A percentile compares a stretch with the other conserved stretches of the same genome.
These are phyloP conservation scores for Malus hybrid DNA, from an alignment of 331 rosid genomes.

Conservation along the genomic window DNA sequence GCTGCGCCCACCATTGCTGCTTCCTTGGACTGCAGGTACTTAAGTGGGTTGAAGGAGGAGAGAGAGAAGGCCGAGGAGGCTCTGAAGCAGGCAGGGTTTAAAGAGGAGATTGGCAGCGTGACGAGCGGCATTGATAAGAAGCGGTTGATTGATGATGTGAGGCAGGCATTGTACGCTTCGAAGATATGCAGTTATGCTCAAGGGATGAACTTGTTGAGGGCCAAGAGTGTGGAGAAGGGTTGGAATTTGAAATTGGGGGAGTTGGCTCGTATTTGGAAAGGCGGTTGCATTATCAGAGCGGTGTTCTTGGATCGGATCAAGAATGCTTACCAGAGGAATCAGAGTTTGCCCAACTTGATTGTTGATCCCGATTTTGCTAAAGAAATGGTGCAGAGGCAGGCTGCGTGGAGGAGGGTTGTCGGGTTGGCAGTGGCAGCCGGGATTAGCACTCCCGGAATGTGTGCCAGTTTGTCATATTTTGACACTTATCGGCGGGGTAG, in stretches of 20 bases:
- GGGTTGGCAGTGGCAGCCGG: slow-evolving; percentile 77
- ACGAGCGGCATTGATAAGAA: slow-evolving; percentile 61
- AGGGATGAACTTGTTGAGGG: slow-evolving; percentile 88
- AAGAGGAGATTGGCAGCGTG: slow-evolving; percentile 35
- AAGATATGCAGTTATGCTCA: slow-evolving; percentile 95
- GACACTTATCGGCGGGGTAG: slow-evolving; percentile 82
- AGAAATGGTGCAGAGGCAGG: slow-evolving; percentile 96
- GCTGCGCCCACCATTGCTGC: slow-evolving; percentile 92
- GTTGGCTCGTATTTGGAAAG: slow-evolving; percentile 92
- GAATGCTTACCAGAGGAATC: slow-evolving; percentile 83
- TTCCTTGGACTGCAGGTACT: slow-evolving; percentile 67
- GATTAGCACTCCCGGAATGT: slow-evolving; percentile 93
- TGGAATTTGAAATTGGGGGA: slow-evolving; percentile 86
- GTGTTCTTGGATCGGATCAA: slow-evolving; percentile 92
- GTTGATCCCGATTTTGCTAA: slow-evolving; percentile 82
- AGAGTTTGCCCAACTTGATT: slow-evolving; percentile 62
- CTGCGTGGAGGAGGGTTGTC: slow-evolving; percentile 88
- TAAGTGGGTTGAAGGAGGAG: slow-evolving; percentile 90
- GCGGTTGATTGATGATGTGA: slow-evolving; percentile 78
- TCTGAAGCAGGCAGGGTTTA: slow-evolving; percentile 67
- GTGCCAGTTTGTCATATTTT: slow-evolving; percentile 86
- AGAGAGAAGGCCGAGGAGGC: slow-evolving; percentile 61
- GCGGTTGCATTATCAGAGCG: slow-evolving; percentile 82
- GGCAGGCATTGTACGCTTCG: slow-evolving; percentile 88
- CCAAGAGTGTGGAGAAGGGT: slow-evolving; percentile 73